Evolutionary conservation across 129 eudicot genomes (phyloP).

Genomic region (Centaurea solstitialis): DNA sequence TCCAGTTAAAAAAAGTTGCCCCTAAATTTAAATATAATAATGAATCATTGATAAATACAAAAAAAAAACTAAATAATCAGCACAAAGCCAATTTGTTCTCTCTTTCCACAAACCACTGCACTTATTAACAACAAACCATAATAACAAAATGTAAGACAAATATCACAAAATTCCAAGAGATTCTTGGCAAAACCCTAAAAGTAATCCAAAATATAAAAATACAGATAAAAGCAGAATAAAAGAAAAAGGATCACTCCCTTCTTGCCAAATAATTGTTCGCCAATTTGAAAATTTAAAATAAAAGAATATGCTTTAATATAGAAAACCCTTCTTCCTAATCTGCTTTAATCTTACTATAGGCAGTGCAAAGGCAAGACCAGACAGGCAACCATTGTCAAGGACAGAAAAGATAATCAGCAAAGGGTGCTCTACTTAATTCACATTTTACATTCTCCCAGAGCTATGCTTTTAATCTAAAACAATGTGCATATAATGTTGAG

Average conservation of each 20-base stretch:
- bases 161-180: conserved; percentile 25
- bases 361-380: no score
- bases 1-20: neutral
- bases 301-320: neutral
- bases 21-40: neutral
- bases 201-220: neutral
- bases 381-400: no score
- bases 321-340: no score
- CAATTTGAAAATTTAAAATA: neutral
- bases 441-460: no score
- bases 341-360: no score
- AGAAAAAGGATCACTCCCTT: neutral
- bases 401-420: no score
- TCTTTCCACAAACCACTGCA: neutral
- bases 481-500: no score
- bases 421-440: no score
- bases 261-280: no score
- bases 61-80: neutral
- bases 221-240: neutral
- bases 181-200: conserved; percentile 16
- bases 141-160: conserved; percentile 24
- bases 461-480: no score
- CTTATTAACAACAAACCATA: neutral
- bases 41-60: neutral
- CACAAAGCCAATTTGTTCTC: neutral